These are phyloP conservation scores for Claviceps sorghi DNA, from an alignment of 2,329 filamentous ascomycete species.

Conservation along the genomic window DNA sequence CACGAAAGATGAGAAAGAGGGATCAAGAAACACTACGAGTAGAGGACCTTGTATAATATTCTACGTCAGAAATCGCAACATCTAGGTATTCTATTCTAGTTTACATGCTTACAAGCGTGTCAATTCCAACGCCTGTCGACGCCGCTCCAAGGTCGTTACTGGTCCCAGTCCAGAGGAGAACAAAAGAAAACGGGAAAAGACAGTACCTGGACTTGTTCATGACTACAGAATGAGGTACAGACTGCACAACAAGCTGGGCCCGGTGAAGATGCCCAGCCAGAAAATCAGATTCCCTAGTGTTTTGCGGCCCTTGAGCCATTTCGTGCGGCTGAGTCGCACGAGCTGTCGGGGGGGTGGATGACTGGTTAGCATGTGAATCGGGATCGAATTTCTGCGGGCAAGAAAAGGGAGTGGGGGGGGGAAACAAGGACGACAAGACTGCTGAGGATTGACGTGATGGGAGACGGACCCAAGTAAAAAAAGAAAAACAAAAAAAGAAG, in stretches of 20 bases:
- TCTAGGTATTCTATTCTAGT: neutral
- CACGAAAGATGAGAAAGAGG: no score
- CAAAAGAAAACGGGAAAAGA: neutral
- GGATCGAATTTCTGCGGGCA: no score
- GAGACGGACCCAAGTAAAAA: no score
- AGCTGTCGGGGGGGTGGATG: constrained; percentile 23
- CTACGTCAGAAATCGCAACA: neutral
- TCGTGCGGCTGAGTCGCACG: constrained; percentile 51
- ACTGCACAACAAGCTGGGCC: constrained; percentile 52
- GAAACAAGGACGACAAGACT: no score
- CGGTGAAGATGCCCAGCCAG: constrained; percentile 66
- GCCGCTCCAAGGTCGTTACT: no score
- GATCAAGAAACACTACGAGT: no score
- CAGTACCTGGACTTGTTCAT: neutral
- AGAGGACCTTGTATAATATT: neutral
- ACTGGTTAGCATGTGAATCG: no score
- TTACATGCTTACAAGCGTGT: no score
- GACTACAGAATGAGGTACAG: constrained; percentile 41
- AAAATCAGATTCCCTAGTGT: constrained; percentile 61
- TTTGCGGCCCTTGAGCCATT: constrained; percentile 45
- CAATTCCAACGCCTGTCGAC: no score
- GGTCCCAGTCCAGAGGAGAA: no score
- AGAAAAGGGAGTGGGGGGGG: no score
- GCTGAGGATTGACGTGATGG: no score
- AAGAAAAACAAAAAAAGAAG: neutral